These are phyloP conservation scores for Wickerhamomyces strasburgensis DNA, from an alignment of 805 yeast species.

Conservation along the genomic window DNA sequence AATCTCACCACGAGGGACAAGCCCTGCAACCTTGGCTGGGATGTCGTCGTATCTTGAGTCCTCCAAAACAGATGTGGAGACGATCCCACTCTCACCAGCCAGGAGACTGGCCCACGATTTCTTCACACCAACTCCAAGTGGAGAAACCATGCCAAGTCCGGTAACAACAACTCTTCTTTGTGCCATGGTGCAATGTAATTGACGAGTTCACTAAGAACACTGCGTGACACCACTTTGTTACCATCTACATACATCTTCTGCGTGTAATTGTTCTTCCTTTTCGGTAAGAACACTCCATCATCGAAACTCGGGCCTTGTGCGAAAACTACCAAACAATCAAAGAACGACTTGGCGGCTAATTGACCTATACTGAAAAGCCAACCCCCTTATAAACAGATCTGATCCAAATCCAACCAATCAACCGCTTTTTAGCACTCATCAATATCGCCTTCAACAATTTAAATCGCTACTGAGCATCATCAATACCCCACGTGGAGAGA, in stretches of 20 bases:
- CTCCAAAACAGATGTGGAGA: conserved; percentile 41
- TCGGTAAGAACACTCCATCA: too few relatives aligned
- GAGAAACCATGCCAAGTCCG: conserved; percentile 83
- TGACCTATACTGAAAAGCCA: too few relatives aligned
- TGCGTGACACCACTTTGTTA: conserved; percentile 78
- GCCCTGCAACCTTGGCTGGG: conserved; percentile 74
- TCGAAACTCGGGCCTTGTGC: background rate
- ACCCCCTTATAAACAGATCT: too few relatives aligned
- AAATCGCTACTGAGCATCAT: too few relatives aligned
- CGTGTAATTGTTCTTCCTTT: too few relatives aligned
- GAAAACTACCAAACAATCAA: background rate
- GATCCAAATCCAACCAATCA: too few relatives aligned
- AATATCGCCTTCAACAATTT: too few relatives aligned
- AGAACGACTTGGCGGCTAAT: conserved; percentile 1
- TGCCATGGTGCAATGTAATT: conserved; percentile 31
- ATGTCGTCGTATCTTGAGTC: conserved; percentile 36
- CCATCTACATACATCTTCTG: too few relatives aligned
- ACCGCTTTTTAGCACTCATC: too few relatives aligned
- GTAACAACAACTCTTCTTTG: conserved; percentile 74
- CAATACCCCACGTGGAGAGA: background rate
- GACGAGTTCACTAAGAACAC: conserved; percentile 97
- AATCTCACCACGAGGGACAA: conserved; percentile 49
- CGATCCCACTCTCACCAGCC: conserved; percentile 50
- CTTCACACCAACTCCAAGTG: conserved; percentile 68
- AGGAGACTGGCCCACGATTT: conserved; percentile 52